Conservation (phyloP, 352 stramenopile genomes). For the Globisporangium abappressorium region DNA sequence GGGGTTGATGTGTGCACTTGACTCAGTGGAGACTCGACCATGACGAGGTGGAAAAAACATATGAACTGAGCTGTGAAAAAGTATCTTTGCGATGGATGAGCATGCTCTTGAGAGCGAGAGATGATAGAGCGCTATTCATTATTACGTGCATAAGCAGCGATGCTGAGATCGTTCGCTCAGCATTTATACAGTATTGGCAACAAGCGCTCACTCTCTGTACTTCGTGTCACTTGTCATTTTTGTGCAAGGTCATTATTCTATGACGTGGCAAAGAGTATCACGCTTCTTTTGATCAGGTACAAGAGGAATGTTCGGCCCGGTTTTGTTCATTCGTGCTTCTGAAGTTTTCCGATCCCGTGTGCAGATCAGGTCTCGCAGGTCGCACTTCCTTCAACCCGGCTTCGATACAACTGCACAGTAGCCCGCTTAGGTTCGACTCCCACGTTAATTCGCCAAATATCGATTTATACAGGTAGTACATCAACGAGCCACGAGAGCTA, state of each 20-base stretch:
- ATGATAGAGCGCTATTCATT: background rate
- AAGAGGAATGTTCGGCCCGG: background rate
- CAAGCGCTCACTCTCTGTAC: too few species aligned
- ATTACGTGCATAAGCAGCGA: background rate
- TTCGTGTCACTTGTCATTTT: too few species aligned
- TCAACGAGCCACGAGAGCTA: background rate
- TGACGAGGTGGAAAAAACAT: background rate
- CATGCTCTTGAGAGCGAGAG: background rate
- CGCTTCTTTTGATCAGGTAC: background rate
- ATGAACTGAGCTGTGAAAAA: background rate
- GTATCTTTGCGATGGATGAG: background rate
- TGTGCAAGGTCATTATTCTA: background rate
- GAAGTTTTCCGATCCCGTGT: background rate
- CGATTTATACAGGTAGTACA: background rate
- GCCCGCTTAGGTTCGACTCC: background rate
- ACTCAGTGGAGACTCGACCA: background rate
- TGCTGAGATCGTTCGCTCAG: background rate
- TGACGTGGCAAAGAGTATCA: background rate
- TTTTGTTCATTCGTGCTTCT: background rate
- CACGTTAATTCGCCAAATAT: background rate
- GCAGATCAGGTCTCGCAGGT: conserved; percentile 1
- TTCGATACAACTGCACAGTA: background rate
- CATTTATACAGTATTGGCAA: too few species aligned
- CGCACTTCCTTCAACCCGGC: background rate
- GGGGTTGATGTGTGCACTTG: background rate